These are phyloP conservation scores for Aaosphaeria arxii DNA, from an alignment of 2,329 filamentous ascomycete genomes.

Conservation along the genomic window DNA sequence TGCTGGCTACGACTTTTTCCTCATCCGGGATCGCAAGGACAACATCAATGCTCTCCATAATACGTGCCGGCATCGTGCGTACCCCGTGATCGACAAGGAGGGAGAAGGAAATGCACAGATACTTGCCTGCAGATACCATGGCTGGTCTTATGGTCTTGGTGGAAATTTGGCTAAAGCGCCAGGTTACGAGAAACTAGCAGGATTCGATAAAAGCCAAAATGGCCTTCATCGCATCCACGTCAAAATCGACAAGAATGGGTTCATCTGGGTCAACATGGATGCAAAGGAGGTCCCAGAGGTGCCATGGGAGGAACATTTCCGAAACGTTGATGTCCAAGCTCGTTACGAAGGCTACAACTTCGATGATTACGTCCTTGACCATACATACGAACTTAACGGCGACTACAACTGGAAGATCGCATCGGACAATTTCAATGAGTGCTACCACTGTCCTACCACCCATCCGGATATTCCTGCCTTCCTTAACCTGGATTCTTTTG, in stretches of 20 bases:
- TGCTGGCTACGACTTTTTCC: slow-evolving; percentile 41
- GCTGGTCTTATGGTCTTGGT: slow-evolving; percentile 45
- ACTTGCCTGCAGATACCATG: slow-evolving; percentile 46
- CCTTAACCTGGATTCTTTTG: slow-evolving; percentile 56
- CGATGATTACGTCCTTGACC: slow-evolving; percentile 48
- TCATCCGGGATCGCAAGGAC: slow-evolving; percentile 37
- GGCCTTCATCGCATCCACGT: slow-evolving; percentile 34
- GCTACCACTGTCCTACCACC: slow-evolving; percentile 60
- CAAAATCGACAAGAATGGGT: slow-evolving; percentile 28
- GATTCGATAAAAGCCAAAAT: slow-evolving; percentile 41
- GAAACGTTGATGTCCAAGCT: slow-evolving; percentile 30
- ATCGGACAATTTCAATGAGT: slow-evolving; percentile 64
- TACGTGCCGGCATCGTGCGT: slow-evolving; percentile 45
- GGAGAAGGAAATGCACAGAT: slow-evolving; percentile 36
- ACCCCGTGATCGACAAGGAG: slow-evolving; percentile 39
- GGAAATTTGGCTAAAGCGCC: slow-evolving; percentile 45
- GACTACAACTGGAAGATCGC: slow-evolving; percentile 34
- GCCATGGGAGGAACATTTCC: slow-evolving; percentile 27
- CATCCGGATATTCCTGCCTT: slow-evolving; percentile 58
- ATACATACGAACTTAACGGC: slow-evolving; percentile 28
- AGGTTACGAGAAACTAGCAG: slow-evolving; percentile 38
- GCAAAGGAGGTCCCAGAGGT: slow-evolving; percentile 27
- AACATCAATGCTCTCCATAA: slow-evolving; percentile 44
- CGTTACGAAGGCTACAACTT: slow-evolving; percentile 31
- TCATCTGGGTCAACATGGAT: slow-evolving; percentile 38